Conservation (phyloP, 2,329 filamentous ascomycete species). For the Ophiostoma australiae region DNA sequence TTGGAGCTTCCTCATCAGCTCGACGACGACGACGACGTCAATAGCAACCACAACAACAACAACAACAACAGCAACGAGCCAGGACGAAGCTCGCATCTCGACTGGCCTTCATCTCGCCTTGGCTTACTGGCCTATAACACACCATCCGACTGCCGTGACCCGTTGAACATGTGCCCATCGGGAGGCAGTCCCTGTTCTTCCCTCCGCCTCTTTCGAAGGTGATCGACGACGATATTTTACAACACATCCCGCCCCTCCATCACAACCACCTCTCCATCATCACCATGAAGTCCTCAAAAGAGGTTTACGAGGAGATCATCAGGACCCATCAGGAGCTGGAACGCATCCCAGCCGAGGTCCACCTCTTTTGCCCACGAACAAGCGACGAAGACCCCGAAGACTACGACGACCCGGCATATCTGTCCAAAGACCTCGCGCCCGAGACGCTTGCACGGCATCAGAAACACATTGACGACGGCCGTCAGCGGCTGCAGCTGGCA, state of each 20-base stretch:
- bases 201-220: conserved; percentile 16
- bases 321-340: conserved; percentile 43
- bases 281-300: conserved; percentile 35
- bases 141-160: neutral
- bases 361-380: conserved; percentile 64
- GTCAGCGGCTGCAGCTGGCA: conserved; percentile 54
- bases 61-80: neutral
- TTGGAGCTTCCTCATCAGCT: neutral
- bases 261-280: neutral
- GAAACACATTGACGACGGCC: conserved; percentile 50
- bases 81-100: neutral
- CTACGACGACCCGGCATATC: conserved; percentile 53
- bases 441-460: conserved; percentile 44
- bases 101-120: neutral
- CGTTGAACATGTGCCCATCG: conserved; percentile 21
- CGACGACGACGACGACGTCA: neutral
- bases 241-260: neutral
- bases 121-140: neutral
- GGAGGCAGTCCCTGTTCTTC: conserved; percentile 16
- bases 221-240: neutral
- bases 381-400: conserved; percentile 58
- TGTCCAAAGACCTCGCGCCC: conserved; percentile 42
- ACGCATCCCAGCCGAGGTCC: conserved; percentile 45
- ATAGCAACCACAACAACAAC: neutral
- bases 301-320: conserved; percentile 40